A percentile compares a stretch with the other conserved stretches of the same genome.
These are phyloP conservation scores for Oxyria digyna DNA, from an alignment of 148 eudicot genomes.

Conservation along the genomic window DNA sequence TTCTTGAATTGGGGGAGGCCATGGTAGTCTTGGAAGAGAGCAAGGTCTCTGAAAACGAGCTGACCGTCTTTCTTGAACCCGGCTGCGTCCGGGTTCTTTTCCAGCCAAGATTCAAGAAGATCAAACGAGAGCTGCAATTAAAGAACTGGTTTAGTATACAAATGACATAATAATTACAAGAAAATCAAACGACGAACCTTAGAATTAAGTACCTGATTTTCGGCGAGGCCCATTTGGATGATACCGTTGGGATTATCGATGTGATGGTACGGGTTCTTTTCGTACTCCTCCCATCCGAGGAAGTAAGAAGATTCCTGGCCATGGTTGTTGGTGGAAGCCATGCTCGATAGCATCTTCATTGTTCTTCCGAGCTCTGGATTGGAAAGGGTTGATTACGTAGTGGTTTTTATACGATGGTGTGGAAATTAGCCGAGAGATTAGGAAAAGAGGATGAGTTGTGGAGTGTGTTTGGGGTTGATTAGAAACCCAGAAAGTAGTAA, in stretches of 20 bases:
- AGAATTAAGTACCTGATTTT: conserved; percentile 25
- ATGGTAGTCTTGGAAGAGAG: conserved; percentile 62
- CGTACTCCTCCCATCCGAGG: conserved; percentile 61
- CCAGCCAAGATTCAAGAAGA: conserved; percentile 49
- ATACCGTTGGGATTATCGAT: conserved; percentile 39
- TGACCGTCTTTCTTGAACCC: conserved; percentile 26
- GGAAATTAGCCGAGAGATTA: too few relatives aligned
- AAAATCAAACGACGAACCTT: too few relatives aligned
- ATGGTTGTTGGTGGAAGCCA: conserved; percentile 26
- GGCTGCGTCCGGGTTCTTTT: conserved; percentile 29
- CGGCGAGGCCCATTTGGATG: conserved; percentile 76
- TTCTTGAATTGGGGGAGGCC: conserved; percentile 61
- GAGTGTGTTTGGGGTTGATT: conserved; percentile 5
- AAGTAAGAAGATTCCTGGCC: conserved; percentile 67
- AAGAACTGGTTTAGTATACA: not conserved
- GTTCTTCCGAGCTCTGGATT: not conserved
- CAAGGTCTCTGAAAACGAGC: conserved; percentile 46
- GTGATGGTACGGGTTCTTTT: conserved; percentile 46
- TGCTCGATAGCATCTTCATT: conserved; percentile 23
- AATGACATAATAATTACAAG: not conserved
- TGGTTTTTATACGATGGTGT: too few relatives aligned
- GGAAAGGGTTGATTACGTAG: not conserved
- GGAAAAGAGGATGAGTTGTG: not conserved
- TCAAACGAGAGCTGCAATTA: conserved; percentile 47
- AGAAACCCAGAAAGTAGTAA: not conserved